Conservation (phyloP, 352 stramenopile species). For the Phytopythium aichiense region DNA sequence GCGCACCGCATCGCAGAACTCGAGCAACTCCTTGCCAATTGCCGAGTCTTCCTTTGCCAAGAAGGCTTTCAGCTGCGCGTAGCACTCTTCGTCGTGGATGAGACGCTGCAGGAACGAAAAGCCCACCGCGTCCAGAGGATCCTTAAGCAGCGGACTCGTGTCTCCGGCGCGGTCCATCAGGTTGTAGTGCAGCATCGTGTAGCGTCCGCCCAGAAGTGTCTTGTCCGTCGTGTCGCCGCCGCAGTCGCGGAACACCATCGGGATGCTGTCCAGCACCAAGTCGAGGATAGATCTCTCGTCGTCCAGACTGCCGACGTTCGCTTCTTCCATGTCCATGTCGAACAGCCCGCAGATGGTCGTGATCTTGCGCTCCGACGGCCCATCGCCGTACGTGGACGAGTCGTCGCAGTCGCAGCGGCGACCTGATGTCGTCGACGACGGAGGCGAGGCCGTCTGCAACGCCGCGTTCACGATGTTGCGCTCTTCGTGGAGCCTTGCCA, state of each 20-base stretch:
- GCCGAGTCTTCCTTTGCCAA: conserved; percentile 53
- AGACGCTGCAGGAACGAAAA: conserved; percentile 87
- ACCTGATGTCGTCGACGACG: background rate
- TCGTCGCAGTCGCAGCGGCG: conserved; percentile 15
- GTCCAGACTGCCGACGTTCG: conserved; percentile 75
- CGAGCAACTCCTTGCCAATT: conserved; percentile 60
- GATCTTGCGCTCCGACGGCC: conserved; percentile 16
- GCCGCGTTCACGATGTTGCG: conserved; percentile 43
- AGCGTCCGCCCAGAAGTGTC: conserved; percentile 75
- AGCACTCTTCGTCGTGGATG: conserved; percentile 88
- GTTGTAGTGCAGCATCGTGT: conserved; percentile 73
- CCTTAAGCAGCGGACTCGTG: conserved; percentile 52
- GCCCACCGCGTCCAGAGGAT: conserved; percentile 54
- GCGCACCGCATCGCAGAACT: conserved; percentile 83
- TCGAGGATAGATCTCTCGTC: conserved; percentile 76
- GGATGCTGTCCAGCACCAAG: conserved; percentile 79
- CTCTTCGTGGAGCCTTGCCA: conserved; percentile 63
- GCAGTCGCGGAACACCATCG: conserved; percentile 85
- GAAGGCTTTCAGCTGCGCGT: conserved; percentile 74
- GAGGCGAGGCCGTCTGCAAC: background rate
- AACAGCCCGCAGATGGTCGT: conserved; percentile 71
- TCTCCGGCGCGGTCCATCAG: conserved; percentile 46
- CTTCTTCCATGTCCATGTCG: conserved; percentile 65
- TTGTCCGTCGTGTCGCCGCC: conserved; percentile 84
- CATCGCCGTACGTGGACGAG: background rate